These are phyloP conservation scores for Sophora flavescens DNA, from an alignment of 306 rosid species.

Conservation along the genomic window DNA sequence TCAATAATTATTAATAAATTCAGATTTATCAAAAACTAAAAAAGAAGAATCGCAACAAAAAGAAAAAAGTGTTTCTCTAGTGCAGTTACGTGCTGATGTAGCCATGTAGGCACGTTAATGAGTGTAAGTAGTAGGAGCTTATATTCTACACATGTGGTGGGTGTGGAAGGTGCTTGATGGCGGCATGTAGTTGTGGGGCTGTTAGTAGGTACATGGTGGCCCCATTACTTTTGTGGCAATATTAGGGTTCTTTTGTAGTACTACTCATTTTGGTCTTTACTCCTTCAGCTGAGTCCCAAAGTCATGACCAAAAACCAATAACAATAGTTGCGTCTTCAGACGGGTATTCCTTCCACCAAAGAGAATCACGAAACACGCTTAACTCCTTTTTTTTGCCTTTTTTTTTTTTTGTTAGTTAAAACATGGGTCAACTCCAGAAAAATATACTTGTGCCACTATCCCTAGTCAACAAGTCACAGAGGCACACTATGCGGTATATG, in stretches of 20 bases:
- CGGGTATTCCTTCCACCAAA: constrained; percentile 46
- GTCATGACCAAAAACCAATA: constrained; percentile 42
- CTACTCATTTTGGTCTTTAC: constrained; percentile 34
- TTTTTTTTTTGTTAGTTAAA: constrained; percentile 36
- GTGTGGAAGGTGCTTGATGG: constrained; percentile 38
- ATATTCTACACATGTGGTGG: constrained; percentile 32
- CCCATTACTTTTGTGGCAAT: constrained; percentile 50
- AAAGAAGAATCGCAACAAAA: neutral
- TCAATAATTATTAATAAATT: neutral
- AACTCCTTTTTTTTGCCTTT: constrained; percentile 35
- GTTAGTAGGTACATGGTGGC: constrained; percentile 41
- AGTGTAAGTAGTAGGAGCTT: constrained; percentile 14
- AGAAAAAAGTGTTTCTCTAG: constrained; percentile 25
- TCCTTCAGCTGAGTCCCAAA: constrained; percentile 29
- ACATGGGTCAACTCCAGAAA: constrained; percentile 39
- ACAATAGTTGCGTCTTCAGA: constrained; percentile 49
- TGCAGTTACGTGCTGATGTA: constrained; percentile 38
- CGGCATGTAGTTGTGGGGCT: constrained; percentile 43
- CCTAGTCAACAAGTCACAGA: constrained; percentile 8
- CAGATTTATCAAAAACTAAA: neutral
- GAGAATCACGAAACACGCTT: constrained; percentile 42
- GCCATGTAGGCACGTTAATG: constrained; percentile 40
- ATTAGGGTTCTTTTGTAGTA: constrained; percentile 36
- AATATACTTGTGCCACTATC: neutral
- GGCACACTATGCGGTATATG: neutral